Percentiles rank a stretch among this genome's conserved stretches.
Conservation (phyloP, 75 land plant species). For the Chamaecyparis obtusa region DNA sequence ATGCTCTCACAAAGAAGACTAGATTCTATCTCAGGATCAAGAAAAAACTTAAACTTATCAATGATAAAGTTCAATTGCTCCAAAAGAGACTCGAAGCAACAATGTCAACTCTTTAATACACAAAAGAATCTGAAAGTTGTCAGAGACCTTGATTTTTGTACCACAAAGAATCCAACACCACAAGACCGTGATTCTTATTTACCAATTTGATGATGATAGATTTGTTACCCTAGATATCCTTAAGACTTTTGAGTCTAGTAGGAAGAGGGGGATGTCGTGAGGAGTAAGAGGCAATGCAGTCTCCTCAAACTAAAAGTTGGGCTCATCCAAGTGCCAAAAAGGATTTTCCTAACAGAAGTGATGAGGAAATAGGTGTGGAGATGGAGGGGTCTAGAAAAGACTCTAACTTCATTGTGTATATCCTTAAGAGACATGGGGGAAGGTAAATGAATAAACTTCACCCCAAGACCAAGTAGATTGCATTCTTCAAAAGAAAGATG, state of each 20-base stretch:
- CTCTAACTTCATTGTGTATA: not conserved
- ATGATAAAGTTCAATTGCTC: not conserved
- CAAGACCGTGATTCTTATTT: not conserved
- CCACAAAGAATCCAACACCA: not conserved
- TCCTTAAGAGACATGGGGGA: not conserved
- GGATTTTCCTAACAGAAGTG: not conserved
- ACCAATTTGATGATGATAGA: not conserved
- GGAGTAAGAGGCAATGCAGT: not conserved
- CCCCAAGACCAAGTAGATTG: not conserved
- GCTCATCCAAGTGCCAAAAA: not conserved
- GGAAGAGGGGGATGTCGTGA: not conserved
- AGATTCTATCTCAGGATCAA: too few relatives aligned
- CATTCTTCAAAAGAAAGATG: not conserved
- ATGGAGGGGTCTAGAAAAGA: not conserved
- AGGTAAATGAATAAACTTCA: not conserved
- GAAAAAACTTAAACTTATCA: not conserved
- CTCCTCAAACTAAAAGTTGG: not conserved
- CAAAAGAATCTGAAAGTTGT: not conserved
- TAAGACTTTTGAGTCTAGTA: not conserved
- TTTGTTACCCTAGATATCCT: not conserved
- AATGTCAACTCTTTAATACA: not conserved
- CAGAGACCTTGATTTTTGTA: not conserved
- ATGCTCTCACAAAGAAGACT: too few relatives aligned
- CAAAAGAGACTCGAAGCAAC: not conserved
- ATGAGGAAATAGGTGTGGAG: not conserved